Conservation (phyloP, 2,329 filamentous ascomycete genomes). For the Ascocoryne sarcoides region DNA sequence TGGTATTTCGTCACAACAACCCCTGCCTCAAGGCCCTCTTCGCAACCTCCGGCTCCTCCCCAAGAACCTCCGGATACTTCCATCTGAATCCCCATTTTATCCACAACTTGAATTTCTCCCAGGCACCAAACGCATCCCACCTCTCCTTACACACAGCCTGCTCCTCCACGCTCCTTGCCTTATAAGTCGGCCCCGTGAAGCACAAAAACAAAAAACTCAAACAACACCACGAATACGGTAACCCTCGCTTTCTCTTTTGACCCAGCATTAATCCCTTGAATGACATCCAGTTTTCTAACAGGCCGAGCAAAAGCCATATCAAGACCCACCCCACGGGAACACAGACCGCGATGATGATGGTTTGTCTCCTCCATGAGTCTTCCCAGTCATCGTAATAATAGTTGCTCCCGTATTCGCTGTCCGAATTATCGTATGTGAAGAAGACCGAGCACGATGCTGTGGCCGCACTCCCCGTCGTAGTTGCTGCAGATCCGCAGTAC, state of each 20-base stretch:
- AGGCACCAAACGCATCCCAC: slow-evolving; percentile 13
- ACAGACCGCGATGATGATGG: slow-evolving; percentile 10
- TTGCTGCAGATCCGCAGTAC: slow-evolving; percentile 2
- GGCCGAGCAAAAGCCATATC: slow-evolving; percentile 13
- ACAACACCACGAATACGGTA: slow-evolving; percentile 18
- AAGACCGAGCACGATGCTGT: slow-evolving; percentile 7
- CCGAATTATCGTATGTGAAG: slow-evolving; percentile 4
- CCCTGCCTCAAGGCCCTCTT: slow-evolving; percentile 15
- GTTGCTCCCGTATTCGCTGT: background rate
- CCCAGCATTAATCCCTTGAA: slow-evolving; percentile 20
- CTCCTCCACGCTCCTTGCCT: slow-evolving; percentile 17
- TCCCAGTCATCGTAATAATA: slow-evolving; percentile 3
- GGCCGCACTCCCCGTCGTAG: background rate
- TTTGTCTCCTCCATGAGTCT: background rate
- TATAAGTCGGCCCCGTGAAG: slow-evolving; percentile 16
- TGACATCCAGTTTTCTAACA: slow-evolving; percentile 15
- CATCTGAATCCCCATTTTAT: slow-evolving; percentile 19
- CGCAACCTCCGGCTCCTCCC: slow-evolving; percentile 13
- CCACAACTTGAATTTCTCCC: slow-evolving; percentile 16
- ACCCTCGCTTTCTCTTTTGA: slow-evolving; percentile 13
- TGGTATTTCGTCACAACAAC: slow-evolving; percentile 11
- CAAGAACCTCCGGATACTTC: slow-evolving; percentile 19
- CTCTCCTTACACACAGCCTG: slow-evolving; percentile 9
- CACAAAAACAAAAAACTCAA: slow-evolving; percentile 13
- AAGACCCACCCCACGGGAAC: slow-evolving; percentile 14